Conservation (phyloP, 306 rosid genomes). For the Castanea crenata region DNA sequence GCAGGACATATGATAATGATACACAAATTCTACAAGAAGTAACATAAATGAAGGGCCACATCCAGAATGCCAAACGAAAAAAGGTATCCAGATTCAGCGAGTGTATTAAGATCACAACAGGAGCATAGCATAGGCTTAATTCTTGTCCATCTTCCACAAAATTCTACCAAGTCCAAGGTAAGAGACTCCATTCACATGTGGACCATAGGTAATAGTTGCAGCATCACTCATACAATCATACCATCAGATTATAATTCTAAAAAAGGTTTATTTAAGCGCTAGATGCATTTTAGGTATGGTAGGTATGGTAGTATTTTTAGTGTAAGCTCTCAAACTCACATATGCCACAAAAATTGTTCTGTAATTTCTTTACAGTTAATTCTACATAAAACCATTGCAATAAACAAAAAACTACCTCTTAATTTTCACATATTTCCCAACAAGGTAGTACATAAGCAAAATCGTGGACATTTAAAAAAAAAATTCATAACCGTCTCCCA, state of each 20-base stretch:
- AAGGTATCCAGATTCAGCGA: background rate
- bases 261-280: background rate
- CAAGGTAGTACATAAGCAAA: background rate
- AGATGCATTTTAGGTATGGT: background rate
- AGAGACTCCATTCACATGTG: background rate
- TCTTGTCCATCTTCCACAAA: background rate
- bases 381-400: background rate
- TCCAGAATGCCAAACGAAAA: background rate
- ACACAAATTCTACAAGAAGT: background rate
- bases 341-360: background rate
- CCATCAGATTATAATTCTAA: background rate
- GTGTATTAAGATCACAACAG: background rate
- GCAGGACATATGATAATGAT: background rate
- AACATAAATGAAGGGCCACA: background rate
- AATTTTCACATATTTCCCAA: background rate
- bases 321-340: background rate
- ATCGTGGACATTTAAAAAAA: background rate
- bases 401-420: background rate
- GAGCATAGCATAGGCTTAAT: background rate
- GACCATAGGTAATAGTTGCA: background rate
- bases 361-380: background rate
- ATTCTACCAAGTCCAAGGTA: background rate
- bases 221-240: background rate
- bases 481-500: background rate
- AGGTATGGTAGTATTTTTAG: background rate